Conservation (phyloP, 495 filamentous ascomycete genomes). For the Terfezia boudieri region DNA sequence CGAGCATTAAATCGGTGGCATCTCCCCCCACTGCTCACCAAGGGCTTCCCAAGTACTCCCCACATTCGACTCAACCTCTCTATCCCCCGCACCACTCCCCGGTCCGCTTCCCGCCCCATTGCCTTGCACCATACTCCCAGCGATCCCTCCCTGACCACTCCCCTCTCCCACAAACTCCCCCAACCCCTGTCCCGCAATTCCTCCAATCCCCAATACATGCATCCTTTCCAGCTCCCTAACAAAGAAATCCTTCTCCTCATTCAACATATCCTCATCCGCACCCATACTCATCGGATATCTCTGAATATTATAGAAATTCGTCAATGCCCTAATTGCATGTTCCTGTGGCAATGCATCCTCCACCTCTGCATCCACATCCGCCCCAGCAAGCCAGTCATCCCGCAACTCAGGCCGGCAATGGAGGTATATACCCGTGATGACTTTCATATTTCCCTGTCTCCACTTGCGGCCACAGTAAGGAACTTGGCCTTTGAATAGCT, state of each 20-base stretch:
- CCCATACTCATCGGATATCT: slow-evolving; percentile 65
- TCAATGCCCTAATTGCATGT: slow-evolving; percentile 64
- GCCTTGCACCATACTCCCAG: slow-evolving; percentile 9
- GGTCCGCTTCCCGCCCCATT: not conserved
- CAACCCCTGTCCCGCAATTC: slow-evolving; percentile 18
- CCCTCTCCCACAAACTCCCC: slow-evolving; percentile 30
- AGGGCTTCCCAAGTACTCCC: slow-evolving; percentile 92
- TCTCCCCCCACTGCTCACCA: slow-evolving; percentile 56
- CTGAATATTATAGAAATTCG: slow-evolving; percentile 79
- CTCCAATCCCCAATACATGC: slow-evolving; percentile 27
- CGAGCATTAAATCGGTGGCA: slow-evolving; percentile 1
- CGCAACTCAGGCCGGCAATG: slow-evolving; percentile 79
- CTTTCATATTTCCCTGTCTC: slow-evolving; percentile 94
- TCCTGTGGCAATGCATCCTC: slow-evolving; percentile 81
- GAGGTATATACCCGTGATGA: slow-evolving; percentile 89
- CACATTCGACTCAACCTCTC: slow-evolving; percentile 62
- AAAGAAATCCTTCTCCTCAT: slow-evolving; percentile 79
- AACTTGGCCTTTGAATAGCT: slow-evolving; percentile 94
- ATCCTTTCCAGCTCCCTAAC: slow-evolving; percentile 69
- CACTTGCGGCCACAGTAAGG: slow-evolving; percentile 96
- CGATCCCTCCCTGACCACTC: slow-evolving; percentile 24
- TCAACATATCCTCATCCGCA: slow-evolving; percentile 38
- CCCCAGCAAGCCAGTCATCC: slow-evolving; percentile 86
- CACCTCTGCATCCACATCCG: slow-evolving; percentile 75
- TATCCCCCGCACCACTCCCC: slow-evolving; percentile 34